Evolutionary conservation across 2,329 filamentous ascomycete species (phyloP).

Genomic region (Truncatella angustata): DNA sequence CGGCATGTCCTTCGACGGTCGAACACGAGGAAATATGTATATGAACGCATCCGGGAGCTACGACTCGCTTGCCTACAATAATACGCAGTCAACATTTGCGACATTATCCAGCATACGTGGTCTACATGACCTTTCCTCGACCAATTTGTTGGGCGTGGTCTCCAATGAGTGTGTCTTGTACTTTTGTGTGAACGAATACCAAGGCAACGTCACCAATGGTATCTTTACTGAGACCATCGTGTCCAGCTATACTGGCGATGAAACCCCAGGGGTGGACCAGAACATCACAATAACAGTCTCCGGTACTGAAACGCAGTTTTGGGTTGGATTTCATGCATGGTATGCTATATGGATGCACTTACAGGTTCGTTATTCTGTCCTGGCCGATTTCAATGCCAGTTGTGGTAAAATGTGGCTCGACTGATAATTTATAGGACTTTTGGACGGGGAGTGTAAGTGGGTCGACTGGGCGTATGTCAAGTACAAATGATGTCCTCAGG

Average conservation of each 20-base stretch:
- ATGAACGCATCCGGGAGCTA: constrained; percentile 10
- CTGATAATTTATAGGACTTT: neutral
- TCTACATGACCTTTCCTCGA: constrained; percentile 8
- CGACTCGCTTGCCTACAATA: constrained; percentile 11
- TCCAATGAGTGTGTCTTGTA: constrained; percentile 15
- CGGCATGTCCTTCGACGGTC: constrained; percentile 5
- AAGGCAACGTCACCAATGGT: constrained; percentile 10
- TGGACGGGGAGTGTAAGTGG: constrained; percentile 13
- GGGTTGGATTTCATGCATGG: neutral
- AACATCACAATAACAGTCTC: constrained; percentile 14
- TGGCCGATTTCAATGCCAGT: too few species aligned
- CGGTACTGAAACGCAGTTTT: neutral
- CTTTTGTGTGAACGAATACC: constrained; percentile 14
- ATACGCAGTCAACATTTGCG: constrained; percentile 11
- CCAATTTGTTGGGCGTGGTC: constrained; percentile 7
- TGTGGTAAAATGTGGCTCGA: too few species aligned
- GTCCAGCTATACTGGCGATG: constrained; percentile 3
- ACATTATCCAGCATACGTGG: constrained; percentile 11
- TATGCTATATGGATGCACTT: neutral
- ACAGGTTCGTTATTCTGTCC: constrained; percentile 1
- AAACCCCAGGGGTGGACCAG: neutral
- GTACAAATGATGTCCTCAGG: constrained; percentile 6
- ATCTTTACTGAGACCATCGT: constrained; percentile 11
- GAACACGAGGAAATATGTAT: neutral
- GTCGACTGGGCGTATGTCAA: neutral